phyloP scores from a whole-genome alignment of 1,284 basidiomycete species.

The Somion occarium region DNA sequence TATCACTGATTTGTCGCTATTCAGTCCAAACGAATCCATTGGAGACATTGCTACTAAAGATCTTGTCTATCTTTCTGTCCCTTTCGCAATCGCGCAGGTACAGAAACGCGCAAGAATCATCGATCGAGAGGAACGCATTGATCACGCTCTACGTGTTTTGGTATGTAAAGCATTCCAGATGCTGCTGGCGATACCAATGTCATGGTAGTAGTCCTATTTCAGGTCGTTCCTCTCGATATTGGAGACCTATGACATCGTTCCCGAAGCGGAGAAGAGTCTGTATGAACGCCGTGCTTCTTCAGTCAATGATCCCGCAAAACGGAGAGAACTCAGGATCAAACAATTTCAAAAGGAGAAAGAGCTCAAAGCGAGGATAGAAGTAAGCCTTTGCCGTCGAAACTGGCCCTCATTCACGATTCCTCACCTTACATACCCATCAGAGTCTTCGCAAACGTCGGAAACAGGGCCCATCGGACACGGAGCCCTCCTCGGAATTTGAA shows the following conservation, averaged over 20 bases:
- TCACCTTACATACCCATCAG: slow-evolving; percentile 30
- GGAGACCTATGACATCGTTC: slow-evolving; percentile 67
- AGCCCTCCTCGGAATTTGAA: slow-evolving; percentile 46
- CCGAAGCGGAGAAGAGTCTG: slow-evolving; percentile 54
- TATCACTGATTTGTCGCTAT: slow-evolving; percentile 62
- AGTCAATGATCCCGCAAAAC: slow-evolving; percentile 59
- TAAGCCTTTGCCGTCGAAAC: slow-evolving; percentile 34
- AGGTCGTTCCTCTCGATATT: slow-evolving; percentile 53
- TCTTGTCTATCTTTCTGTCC: slow-evolving; percentile 76
- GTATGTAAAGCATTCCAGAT: slow-evolving; percentile 37
- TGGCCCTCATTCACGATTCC: not conserved
- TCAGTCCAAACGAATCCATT: slow-evolving; percentile 82
- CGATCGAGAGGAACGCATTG: slow-evolving; percentile 56
- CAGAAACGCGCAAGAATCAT: slow-evolving; percentile 59
- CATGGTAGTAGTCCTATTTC: slow-evolving; percentile 49
- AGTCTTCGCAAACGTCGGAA: slow-evolving; percentile 48
- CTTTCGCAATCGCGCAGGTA: slow-evolving; percentile 72
- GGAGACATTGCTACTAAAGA: slow-evolving; percentile 84
- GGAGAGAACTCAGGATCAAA: slow-evolving; percentile 82
- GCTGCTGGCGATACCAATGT: slow-evolving; percentile 13
- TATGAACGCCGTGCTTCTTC: slow-evolving; percentile 43
- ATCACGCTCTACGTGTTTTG: slow-evolving; percentile 51
- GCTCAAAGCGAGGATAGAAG: slow-evolving; percentile 65
- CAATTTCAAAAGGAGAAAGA: slow-evolving; percentile 86
- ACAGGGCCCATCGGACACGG: slow-evolving; percentile 28